Conservation (phyloP, 768 basidiomycete species). For the Lyophyllum semitale region DNA sequence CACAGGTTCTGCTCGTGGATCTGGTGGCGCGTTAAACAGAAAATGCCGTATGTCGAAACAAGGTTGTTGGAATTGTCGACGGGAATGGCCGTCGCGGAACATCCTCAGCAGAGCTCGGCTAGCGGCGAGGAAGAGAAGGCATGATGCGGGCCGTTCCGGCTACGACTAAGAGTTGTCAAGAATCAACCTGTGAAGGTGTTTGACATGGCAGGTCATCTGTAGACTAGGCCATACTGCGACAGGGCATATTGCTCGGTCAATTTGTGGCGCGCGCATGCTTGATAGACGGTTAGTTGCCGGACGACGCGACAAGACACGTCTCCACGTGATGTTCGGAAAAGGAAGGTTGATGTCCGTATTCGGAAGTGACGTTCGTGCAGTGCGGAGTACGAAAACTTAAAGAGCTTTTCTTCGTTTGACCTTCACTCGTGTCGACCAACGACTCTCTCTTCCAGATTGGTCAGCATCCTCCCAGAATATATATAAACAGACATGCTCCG, state of each 20-base stretch:
- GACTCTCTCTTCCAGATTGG: slow-evolving; percentile 31
- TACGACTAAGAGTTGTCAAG: slow-evolving; percentile 16
- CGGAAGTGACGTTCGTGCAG: slow-evolving; percentile 16
- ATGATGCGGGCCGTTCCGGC: slow-evolving; percentile 18
- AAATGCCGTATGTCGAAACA: slow-evolving; percentile 1
- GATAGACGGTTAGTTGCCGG: slow-evolving; percentile 20
- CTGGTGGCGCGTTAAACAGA: slow-evolving; percentile 15
- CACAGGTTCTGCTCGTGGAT: background rate
- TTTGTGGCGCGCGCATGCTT: slow-evolving; percentile 27
- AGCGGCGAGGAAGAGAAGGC: slow-evolving; percentile 14
- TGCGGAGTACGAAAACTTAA: slow-evolving; percentile 27
- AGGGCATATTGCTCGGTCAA: slow-evolving; percentile 20
- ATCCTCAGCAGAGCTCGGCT: slow-evolving; percentile 4
- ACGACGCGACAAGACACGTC: slow-evolving; percentile 16
- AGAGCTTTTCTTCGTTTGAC: slow-evolving; percentile 9
- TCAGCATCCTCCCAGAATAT: slow-evolving; percentile 37
- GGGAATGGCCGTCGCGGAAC: slow-evolving; percentile 7
- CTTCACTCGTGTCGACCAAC: slow-evolving; percentile 15
- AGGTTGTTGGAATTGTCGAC: background rate
- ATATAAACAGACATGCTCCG: slow-evolving; percentile 34
- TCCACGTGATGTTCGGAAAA: slow-evolving; percentile 21
- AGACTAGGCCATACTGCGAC: slow-evolving; percentile 11
- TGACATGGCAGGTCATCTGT: slow-evolving; percentile 11
- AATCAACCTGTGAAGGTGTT: slow-evolving; percentile 7
- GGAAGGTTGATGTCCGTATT: slow-evolving; percentile 22